Evolutionary conservation across 139 green algal species (phyloP).

Genomic region (Micractinium conductrix): DNA sequence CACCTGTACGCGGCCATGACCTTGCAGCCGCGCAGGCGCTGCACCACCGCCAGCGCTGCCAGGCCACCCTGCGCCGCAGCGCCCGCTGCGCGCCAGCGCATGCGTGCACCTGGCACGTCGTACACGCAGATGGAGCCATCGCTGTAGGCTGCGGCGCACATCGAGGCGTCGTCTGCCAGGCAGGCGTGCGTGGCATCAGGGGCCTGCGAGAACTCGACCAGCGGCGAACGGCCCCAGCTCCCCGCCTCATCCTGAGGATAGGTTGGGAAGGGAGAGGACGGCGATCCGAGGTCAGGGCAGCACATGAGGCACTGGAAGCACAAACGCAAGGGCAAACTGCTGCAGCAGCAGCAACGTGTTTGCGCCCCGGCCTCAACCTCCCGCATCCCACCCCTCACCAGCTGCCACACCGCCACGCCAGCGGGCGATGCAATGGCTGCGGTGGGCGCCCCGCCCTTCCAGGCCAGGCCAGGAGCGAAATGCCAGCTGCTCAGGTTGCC

Average conservation of each 20-base stretch:
- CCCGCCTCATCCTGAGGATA: background rate
- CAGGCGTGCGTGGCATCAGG: constrained; percentile 3
- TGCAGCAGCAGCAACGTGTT: background rate
- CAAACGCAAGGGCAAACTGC: background rate
- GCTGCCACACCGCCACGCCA: constrained; percentile 15
- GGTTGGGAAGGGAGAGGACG: background rate
- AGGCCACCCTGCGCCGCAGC: background rate
- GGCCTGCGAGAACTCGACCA: constrained; percentile 20
- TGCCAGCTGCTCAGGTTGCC: background rate
- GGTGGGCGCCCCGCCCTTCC: background rate
- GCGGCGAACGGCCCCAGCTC: background rate
- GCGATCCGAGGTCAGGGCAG: background rate
- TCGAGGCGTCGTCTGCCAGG: background rate
- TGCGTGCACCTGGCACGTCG: background rate
- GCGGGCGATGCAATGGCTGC: background rate
- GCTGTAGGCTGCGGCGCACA: background rate
- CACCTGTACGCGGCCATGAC: constrained; percentile 25
- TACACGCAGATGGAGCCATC: constrained; percentile 18
- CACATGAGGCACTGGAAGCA: background rate
- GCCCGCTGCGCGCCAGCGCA: constrained; percentile 8
- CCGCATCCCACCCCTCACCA: too few relatives aligned
- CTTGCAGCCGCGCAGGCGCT: background rate
- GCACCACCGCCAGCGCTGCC: background rate
- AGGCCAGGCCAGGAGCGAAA: background rate
- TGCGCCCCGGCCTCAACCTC: too few relatives aligned